Evolutionary conservation across 345 rosid genomes (phyloP).

Genomic region (Durio zibethinus): DNA sequence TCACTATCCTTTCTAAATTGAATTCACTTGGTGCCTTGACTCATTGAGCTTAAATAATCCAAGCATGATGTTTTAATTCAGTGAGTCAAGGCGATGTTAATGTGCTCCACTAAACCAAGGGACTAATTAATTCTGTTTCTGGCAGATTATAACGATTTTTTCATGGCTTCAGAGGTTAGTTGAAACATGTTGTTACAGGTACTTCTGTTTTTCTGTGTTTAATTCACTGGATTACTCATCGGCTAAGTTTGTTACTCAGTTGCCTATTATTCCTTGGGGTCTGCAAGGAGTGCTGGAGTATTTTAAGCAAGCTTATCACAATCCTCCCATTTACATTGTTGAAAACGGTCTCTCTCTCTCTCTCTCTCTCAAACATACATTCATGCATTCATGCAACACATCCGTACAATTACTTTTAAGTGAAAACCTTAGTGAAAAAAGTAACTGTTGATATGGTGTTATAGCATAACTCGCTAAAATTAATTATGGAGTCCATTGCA

Average conservation of each 20-base stretch:
- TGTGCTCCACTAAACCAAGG: background rate
- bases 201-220: background rate
- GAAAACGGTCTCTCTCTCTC: constrained; percentile 42
- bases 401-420: too few relatives aligned
- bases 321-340: constrained; percentile 42
- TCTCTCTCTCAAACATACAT: background rate
- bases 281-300: constrained; percentile 33
- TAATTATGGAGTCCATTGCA: too few relatives aligned
- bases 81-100: background rate
- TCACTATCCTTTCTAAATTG: background rate
- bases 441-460: too few relatives aligned
- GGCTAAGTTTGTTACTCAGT: constrained; percentile 18
- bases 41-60: background rate
- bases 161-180: constrained; percentile 22
- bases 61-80: background rate
- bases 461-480: too few relatives aligned
- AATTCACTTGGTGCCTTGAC: background rate
- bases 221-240: background rate
- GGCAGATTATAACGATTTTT: constrained; percentile 25
- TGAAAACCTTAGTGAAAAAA: too few relatives aligned
- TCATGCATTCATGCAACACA: background rate
- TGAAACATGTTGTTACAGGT: background rate
- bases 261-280: constrained; percentile 29
- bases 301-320: constrained; percentile 37
- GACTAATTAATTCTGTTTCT: constrained; percentile 7